These are phyloP conservation scores for Kuraishia hungarica DNA, from an alignment of 805 yeast genomes.

Conservation along the genomic window DNA sequence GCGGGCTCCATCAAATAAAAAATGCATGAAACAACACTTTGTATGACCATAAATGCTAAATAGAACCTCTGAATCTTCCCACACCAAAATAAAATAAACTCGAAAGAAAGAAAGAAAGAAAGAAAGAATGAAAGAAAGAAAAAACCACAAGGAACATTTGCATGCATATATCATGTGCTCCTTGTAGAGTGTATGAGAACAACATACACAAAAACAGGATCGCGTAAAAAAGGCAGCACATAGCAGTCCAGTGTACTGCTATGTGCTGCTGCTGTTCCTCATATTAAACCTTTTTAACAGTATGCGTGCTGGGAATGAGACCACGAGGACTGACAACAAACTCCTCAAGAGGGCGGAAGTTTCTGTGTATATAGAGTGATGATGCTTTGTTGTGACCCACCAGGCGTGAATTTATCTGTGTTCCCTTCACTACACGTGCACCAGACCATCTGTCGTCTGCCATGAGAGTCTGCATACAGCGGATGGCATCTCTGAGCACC, in stretches of 20 bases:
- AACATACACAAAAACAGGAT: no score
- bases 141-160: background rate
- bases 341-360: slow-evolving; percentile 19
- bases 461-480: slow-evolving; percentile 24
- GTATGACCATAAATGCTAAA: background rate
- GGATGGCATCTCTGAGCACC: slow-evolving; percentile 20
- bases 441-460: slow-evolving; percentile 27
- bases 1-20: background rate
- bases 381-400: background rate
- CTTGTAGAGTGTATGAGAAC: no score
- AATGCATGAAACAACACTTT: background rate
- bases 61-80: background rate
- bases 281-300: background rate
- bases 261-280: background rate
- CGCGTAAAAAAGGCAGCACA: no score
- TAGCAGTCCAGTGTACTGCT: no score
- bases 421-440: slow-evolving; percentile 16
- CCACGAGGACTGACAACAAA: slow-evolving; percentile 25
- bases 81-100: background rate
- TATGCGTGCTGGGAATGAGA: slow-evolving; percentile 12
- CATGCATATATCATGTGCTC: no score
- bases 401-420: background rate
- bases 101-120: background rate
- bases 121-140: background rate
- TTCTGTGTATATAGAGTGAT: slow-evolving; percentile 4